These are phyloP conservation scores for Casuarina cunninghamiana DNA, from an alignment of 306 rosid genomes.

Conservation along the genomic window DNA sequence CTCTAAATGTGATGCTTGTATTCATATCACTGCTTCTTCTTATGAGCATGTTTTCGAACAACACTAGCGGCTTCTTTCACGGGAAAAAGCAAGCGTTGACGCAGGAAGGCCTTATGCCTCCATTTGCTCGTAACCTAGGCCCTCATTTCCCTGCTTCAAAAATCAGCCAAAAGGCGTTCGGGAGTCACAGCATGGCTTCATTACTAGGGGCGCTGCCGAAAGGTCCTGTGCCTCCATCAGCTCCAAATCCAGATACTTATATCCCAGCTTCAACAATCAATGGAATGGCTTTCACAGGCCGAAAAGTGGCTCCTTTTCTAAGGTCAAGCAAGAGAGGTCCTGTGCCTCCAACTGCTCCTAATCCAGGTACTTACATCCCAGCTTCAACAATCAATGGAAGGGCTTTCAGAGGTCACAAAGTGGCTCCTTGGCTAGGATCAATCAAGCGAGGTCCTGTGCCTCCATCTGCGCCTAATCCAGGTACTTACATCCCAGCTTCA, in stretches of 20 bases:
- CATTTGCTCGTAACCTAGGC: neutral
- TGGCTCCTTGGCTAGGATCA: neutral
- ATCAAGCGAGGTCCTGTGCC: neutral
- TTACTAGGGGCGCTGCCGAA: neutral
- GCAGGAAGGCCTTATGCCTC: neutral
- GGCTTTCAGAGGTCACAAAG: neutral
- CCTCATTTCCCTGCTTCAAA: neutral
- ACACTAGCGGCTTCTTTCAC: neutral
- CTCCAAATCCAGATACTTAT: neutral
- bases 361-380: neutral
- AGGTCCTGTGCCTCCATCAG: neutral
- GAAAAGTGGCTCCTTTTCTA: neutral
- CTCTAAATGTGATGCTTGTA: neutral
- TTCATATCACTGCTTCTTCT: neutral
- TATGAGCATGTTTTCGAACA: neutral
- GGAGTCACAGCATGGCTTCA: neutral
- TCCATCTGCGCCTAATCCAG: neutral
- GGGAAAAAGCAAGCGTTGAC: neutral
- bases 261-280: too few relatives aligned
- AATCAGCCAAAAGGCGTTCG: neutral
- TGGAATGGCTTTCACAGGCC: neutral
- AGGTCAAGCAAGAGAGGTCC: too few relatives aligned
- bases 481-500: neutral
- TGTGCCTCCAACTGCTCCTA: neutral
- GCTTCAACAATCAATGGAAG: neutral